Conservation (phyloP, 2,329 filamentous ascomycete genomes). For the Arthroderma sp. region DNA sequence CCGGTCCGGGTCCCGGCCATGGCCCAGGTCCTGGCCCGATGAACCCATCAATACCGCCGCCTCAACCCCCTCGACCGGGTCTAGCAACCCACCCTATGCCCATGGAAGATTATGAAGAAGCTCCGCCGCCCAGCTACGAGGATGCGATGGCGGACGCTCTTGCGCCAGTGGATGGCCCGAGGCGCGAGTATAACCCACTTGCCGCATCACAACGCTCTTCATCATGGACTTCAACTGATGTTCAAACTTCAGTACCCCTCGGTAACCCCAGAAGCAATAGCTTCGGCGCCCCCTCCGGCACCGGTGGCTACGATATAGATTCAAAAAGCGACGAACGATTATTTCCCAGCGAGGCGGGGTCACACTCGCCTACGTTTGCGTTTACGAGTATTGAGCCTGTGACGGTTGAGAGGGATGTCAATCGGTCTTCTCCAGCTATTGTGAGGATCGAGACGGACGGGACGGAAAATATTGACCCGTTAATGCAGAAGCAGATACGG, state of each 20-base stretch:
- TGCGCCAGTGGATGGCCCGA: slow-evolving; percentile 58
- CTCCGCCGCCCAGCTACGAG: slow-evolving; percentile 79
- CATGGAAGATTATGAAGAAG: slow-evolving; percentile 46
- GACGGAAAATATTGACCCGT: not conserved
- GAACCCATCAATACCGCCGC: slow-evolving; percentile 22
- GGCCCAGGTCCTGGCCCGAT: slow-evolving; percentile 8
- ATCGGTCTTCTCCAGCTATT: not conserved
- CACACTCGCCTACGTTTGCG: not conserved
- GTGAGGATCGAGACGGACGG: not conserved
- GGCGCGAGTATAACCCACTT: slow-evolving; percentile 42
- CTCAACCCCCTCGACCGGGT: slow-evolving; percentile 31
- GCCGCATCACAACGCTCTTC: slow-evolving; percentile 17
- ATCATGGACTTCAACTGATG: slow-evolving; percentile 25
- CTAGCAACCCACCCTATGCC: slow-evolving; percentile 14
- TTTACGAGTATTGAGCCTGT: not conserved
- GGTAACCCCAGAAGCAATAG: slow-evolving; percentile 12
- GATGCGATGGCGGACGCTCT: slow-evolving; percentile 75
- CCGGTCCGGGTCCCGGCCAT: not conserved
- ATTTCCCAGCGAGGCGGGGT: slow-evolving; percentile 12
- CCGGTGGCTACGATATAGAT: not conserved
- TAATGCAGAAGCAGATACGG: not conserved
- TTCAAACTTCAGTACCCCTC: slow-evolving; percentile 23
- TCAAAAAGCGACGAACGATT: slow-evolving; percentile 22
- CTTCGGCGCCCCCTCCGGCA: not conserved
- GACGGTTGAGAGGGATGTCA: not conserved